phyloP scores from a whole-genome alignment of 2,329 filamentous ascomycete species.

The Trichoderma sp. region DNA sequence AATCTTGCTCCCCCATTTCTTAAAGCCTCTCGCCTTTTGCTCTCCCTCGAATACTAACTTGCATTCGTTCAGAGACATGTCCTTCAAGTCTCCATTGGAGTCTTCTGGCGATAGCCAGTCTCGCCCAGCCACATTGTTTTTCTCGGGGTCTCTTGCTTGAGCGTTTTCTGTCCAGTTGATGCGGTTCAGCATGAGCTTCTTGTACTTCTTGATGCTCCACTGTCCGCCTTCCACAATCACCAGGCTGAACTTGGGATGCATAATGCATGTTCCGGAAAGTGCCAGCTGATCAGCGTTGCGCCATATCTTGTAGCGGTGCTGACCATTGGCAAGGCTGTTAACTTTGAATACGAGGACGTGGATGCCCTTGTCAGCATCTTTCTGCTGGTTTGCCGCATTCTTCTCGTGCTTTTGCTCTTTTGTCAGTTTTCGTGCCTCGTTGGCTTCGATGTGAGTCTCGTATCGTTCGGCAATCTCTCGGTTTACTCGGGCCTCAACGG shows the following conservation, averaged over 20 bases:
- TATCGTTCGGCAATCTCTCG: conserved; percentile 86
- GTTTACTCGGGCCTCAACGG: conserved; percentile 92
- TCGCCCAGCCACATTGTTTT: conserved; percentile 60
- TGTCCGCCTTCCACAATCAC: conserved; percentile 89
- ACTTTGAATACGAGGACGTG: conserved; percentile 87
- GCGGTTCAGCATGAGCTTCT: conserved; percentile 88
- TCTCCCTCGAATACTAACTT: conserved; percentile 88
- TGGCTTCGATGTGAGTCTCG: conserved; percentile 71
- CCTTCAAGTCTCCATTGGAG: conserved; percentile 73
- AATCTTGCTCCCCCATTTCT: conserved; percentile 85
- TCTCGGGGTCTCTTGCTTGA: conserved; percentile 61
- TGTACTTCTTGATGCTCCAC: conserved; percentile 79
- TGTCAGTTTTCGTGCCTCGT: conserved; percentile 82
- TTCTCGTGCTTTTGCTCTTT: conserved; percentile 88
- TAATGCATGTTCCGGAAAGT: conserved; percentile 85
- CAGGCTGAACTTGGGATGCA: conserved; percentile 85
- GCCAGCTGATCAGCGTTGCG: conserved; percentile 88
- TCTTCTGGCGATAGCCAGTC: conserved; percentile 80
- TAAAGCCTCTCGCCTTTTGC: conserved; percentile 74
- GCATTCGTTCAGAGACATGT: conserved; percentile 80
- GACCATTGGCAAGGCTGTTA: conserved; percentile 82
- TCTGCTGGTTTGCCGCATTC: conserved; percentile 75
- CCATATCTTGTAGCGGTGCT: conserved; percentile 89
- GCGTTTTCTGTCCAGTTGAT: conserved; percentile 94
- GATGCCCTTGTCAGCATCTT: conserved; percentile 84